phyloP scores from a whole-genome alignment of 352 stramenopile genomes.

The Globisporangium heterothallicum region DNA sequence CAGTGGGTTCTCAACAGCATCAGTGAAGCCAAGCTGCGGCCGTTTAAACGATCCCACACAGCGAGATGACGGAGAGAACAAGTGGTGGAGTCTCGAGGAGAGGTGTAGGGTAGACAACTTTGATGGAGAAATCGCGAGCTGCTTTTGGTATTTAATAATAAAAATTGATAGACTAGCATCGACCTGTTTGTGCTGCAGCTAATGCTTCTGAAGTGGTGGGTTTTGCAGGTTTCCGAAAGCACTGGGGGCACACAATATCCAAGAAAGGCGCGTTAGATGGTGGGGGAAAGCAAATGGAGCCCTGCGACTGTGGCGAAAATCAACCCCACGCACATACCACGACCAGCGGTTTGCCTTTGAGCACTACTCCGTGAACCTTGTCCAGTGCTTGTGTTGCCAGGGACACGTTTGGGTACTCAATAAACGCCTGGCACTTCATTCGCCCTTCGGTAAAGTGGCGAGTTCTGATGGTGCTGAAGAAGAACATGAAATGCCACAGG shows the following conservation, averaged over 20 bases:
- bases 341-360: conserved; percentile 76
- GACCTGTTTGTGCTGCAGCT: not conserved
- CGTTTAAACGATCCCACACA: conserved; percentile 14
- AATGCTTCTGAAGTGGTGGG: not conserved
- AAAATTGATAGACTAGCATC: conserved; percentile 8
- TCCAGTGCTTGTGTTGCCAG: conserved; percentile 46
- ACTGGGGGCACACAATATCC: conserved; percentile 7
- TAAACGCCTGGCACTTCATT: conserved; percentile 86
- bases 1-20: conserved; percentile 86
- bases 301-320: too few relatives aligned
- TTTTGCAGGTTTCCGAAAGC: conserved; percentile 18
- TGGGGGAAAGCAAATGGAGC: not conserved
- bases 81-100: too few relatives aligned
- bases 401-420: conserved; percentile 52
- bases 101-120: too few relatives aligned
- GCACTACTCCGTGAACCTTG: conserved; percentile 57
- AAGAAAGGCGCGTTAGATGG: not conserved
- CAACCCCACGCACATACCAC: conserved; percentile 47
- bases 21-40: conserved; percentile 64
- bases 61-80: too few relatives aligned
- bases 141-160: conserved; percentile 16
- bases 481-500: not conserved
- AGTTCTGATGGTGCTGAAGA: conserved; percentile 38
- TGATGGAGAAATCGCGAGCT: not conserved
- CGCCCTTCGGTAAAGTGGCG: conserved; percentile 71